Evolutionary conservation across 139 green algal species (phyloP).

Genomic region (Monoraphidium neglectum): DNA sequence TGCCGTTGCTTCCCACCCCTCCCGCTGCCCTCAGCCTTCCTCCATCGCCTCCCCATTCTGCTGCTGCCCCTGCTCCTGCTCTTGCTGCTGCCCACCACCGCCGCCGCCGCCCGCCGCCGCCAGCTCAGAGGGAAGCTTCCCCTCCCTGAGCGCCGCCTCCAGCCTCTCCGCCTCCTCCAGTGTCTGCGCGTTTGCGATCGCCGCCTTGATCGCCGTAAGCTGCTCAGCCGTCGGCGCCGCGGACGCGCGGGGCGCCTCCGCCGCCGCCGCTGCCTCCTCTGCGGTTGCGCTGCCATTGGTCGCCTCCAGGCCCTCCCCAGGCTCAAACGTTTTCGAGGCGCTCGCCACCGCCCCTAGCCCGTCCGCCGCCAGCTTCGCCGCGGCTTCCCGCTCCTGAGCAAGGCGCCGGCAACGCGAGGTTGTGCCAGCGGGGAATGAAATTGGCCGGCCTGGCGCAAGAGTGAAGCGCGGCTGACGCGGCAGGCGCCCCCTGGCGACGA

Average conservation of each 20-base stretch:
- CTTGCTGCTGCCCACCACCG: constrained; percentile 6
- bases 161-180: constrained; percentile 88
- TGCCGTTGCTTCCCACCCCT: background rate
- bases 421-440: too few relatives aligned
- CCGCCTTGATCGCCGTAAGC: constrained; percentile 86
- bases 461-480: too few relatives aligned
- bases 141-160: constrained; percentile 80
- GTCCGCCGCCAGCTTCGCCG: constrained; percentile 48
- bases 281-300: constrained; percentile 23
- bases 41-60: constrained; percentile 25
- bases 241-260: constrained; percentile 22
- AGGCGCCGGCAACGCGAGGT: too few relatives aligned
- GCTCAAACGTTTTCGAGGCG: constrained; percentile 74
- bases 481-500: too few relatives aligned
- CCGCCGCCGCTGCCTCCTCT: constrained; percentile 20
- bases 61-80: constrained; percentile 27
- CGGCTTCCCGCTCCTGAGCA: constrained; percentile 73
- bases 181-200: constrained; percentile 88
- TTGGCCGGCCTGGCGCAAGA: too few relatives aligned
- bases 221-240: constrained; percentile 72
- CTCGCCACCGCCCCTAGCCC: constrained; percentile 26
- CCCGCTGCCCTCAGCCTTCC: constrained; percentile 10
- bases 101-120: constrained; percentile 4
- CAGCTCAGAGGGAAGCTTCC: constrained; percentile 70
- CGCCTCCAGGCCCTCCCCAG: constrained; percentile 66